phyloP scores from a whole-genome alignment of 2,329 filamentous ascomycete species.

The Fusarium algeriense region DNA sequence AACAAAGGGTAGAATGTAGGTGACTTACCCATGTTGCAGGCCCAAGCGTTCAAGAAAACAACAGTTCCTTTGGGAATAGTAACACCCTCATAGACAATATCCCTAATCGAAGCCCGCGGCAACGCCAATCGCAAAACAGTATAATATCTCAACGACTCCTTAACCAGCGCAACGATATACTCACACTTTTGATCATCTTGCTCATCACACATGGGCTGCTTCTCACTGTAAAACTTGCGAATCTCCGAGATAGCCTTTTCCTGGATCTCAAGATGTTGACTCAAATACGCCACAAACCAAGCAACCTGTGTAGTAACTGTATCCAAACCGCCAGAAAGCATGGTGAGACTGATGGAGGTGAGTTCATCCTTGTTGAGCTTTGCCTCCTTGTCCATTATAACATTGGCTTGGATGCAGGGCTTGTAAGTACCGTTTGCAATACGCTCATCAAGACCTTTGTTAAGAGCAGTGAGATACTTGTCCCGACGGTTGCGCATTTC shows the following conservation, averaged over 20 bases:
- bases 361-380: constrained; percentile 72
- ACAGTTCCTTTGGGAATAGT: constrained; percentile 72
- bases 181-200: constrained; percentile 73
- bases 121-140: constrained; percentile 73
- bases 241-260: constrained; percentile 70
- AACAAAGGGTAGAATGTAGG: no score
- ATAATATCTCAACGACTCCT: constrained; percentile 72
- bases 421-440: constrained; percentile 71
- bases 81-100: constrained; percentile 68
- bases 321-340: constrained; percentile 75
- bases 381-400: constrained; percentile 73
- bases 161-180: constrained; percentile 73
- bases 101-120: constrained; percentile 70
- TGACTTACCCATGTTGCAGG: constrained; percentile 73
- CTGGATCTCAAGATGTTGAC: constrained; percentile 71
- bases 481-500: constrained; percentile 72
- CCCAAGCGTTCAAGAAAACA: constrained; percentile 76
- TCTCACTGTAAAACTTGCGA: constrained; percentile 62
- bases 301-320: constrained; percentile 75
- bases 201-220: constrained; percentile 69
- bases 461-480: constrained; percentile 69
- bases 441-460: constrained; percentile 68
- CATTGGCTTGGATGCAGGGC: constrained; percentile 76
- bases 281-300: constrained; percentile 72
- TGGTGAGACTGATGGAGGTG: constrained; percentile 74